Evolutionary conservation across 345 rosid species (phyloP), one percentile per base, ranked within the genome.

Genomic region (Pistacia integerrima): DNA sequence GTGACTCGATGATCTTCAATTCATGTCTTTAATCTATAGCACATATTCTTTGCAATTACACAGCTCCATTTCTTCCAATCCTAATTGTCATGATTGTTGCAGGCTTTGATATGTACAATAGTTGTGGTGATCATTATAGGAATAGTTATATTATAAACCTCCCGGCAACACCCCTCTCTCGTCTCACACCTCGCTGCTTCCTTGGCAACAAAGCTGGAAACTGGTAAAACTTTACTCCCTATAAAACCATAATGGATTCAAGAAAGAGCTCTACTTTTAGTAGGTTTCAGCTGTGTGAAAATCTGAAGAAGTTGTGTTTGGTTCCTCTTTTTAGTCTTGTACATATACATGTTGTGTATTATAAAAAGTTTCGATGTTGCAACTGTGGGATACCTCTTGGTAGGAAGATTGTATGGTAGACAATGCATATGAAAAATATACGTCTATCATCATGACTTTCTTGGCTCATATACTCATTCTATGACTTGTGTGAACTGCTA

Each of bases 101-200:
- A 96, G 99, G 97, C 99, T 78, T 73, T 88, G 81, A 67, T 90
- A 71, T 92, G 88, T 81, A 86, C 94, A 44, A 70, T 92, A 55
- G 94, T 84, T 57, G 84, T 79, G 67, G 80, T 84, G 76, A 90
- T 93, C 69, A 68, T 78, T 2, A 68, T 86, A 57, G 82, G 68
- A 16, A 84, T 90, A 56, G 72, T 90, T 25, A 67, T 90, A 65
- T 80, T 90, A 78, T 90, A 77, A 73, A 57, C 18, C 54, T 78
- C n/a, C 74, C 57, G 17, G n/a, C 57, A 54, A 14, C 18, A 54
- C n/a, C 71, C 63, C 74, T 25, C 25, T 25, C 63, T 20, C 36
- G 8, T 22, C 28, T 67, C 51, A 10, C 46, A 3, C 9, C 22
- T 33, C 16, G 22, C 58, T 30, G 71, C 72, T 54, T 70, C 77